phyloP scores from a whole-genome alignment of 2,329 filamentous ascomycete genomes.

The Hymenoscyphus salicellus region DNA sequence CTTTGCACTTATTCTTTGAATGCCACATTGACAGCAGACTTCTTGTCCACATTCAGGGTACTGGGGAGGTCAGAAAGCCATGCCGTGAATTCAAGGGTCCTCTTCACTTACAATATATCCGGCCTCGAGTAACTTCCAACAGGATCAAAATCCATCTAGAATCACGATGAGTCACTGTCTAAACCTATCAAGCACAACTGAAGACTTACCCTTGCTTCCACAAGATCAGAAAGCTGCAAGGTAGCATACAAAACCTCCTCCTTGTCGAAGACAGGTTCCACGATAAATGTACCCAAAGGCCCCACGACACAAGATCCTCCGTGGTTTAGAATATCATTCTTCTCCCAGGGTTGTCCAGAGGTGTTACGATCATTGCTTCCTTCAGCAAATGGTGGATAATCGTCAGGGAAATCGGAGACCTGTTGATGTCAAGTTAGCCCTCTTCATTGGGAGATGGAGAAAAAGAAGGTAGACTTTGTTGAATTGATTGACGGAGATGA shows the following conservation, averaged over 20 bases:
- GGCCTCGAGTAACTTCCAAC: slow-evolving; percentile 43
- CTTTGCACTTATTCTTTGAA: not conserved
- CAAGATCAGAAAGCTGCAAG: slow-evolving; percentile 37
- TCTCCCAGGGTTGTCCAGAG: slow-evolving; percentile 37
- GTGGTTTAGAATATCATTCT: slow-evolving; percentile 41
- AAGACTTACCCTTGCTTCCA: slow-evolving; percentile 39
- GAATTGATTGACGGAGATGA: slow-evolving; percentile 43
- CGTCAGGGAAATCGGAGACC: slow-evolving; percentile 40
- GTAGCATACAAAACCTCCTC: slow-evolving; percentile 41
- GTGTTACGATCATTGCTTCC: slow-evolving; percentile 40
- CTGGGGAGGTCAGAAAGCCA: not conserved
- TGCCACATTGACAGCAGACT: slow-evolving; percentile 6
- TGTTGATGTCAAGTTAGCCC: not conserved
- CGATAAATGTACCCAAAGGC: slow-evolving; percentile 39
- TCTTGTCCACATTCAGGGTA: slow-evolving; percentile 9
- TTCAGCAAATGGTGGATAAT: slow-evolving; percentile 42
- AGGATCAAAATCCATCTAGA: slow-evolving; percentile 43
- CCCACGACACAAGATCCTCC: slow-evolving; percentile 43
- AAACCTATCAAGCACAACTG: not conserved
- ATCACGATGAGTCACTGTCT: not conserved
- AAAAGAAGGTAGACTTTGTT: slow-evolving; percentile 34
- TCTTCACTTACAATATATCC: slow-evolving; percentile 40
- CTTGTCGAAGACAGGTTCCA: slow-evolving; percentile 42
- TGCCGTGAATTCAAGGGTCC: not conserved
- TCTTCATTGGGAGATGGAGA: not conserved